These are phyloP conservation scores for Fusarium agapanthi DNA, from an alignment of 2,329 filamentous ascomycete species.

Conservation along the genomic window DNA sequence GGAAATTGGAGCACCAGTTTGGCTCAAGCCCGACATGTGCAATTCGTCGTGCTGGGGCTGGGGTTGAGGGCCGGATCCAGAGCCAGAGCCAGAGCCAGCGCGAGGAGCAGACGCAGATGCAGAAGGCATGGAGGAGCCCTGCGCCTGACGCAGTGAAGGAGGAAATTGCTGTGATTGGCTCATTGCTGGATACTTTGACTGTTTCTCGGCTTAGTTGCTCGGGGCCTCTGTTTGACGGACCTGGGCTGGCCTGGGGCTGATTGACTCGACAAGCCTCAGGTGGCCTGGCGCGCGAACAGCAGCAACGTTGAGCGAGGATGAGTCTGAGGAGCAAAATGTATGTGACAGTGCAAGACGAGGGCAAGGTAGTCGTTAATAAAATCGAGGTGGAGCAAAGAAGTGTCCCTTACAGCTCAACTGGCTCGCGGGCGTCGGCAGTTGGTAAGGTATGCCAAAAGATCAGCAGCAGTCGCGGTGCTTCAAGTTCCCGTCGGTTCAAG, in stretches of 20 bases:
- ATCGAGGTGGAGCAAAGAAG: constrained; percentile 1
- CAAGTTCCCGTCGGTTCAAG: neutral
- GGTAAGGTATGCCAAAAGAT: constrained; percentile 5
- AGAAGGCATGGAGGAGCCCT: constrained; percentile 36
- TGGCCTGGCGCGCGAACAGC: constrained; percentile 19
- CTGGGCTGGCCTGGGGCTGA: constrained; percentile 17
- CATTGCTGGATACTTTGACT: constrained; percentile 42
- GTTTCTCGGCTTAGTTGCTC: constrained; percentile 14
- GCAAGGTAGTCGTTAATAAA: neutral
- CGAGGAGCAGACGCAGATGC: constrained; percentile 15
- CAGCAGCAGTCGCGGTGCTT: neutral
- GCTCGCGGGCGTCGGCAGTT: constrained; percentile 17
- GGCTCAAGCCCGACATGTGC: constrained; percentile 61
- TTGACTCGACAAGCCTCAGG: constrained; percentile 14
- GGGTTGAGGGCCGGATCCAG: constrained; percentile 35
- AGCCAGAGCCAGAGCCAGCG: constrained; percentile 18
- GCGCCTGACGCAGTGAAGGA: constrained; percentile 42
- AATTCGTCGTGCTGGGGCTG: constrained; percentile 59
- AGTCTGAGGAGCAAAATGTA: neutral
- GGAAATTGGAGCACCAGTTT: constrained; percentile 37
- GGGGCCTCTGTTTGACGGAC: constrained; percentile 20
- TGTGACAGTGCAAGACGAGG: constrained; percentile 11
- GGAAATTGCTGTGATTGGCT: constrained; percentile 54
- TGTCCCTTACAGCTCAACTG: constrained; percentile 13
- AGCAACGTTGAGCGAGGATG: constrained; percentile 5